These are phyloP conservation scores for Pythium plurisporium DNA, from an alignment of 352 stramenopile genomes.

Conservation along the genomic window DNA sequence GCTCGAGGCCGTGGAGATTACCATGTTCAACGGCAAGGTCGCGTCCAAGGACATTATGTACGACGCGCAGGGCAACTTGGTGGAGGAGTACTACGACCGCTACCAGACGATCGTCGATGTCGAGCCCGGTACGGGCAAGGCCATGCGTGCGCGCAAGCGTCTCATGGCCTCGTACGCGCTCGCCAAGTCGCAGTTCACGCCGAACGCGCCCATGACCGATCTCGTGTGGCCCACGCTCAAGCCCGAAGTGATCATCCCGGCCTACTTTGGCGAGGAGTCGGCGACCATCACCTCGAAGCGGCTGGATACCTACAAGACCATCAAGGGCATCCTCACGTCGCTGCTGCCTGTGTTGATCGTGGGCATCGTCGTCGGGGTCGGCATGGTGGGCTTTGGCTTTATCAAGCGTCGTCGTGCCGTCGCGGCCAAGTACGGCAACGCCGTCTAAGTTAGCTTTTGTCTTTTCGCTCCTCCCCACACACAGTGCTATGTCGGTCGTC, in stretches of 20 bases:
- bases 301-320: constrained; percentile 42
- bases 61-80: constrained; percentile 38
- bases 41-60: constrained; percentile 44
- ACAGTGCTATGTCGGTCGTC: too few relatives aligned
- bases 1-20: constrained; percentile 46
- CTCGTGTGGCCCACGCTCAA: constrained; percentile 47
- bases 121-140: constrained; percentile 61
- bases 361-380: constrained; percentile 41
- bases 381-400: constrained; percentile 32
- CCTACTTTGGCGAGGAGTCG: constrained; percentile 57
- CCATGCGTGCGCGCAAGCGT: constrained; percentile 62
- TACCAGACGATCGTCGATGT: constrained; percentile 70
- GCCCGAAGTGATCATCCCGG: constrained; percentile 52
- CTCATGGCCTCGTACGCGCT: constrained; percentile 55
- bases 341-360: constrained; percentile 60
- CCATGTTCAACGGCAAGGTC: constrained; percentile 38
- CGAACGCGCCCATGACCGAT: constrained; percentile 50
- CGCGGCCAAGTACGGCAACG: not conserved
- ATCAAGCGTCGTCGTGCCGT: constrained; percentile 35
- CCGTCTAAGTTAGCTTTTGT: too few relatives aligned
- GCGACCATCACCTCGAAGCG: constrained; percentile 38
- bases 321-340: constrained; percentile 40
- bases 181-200: constrained; percentile 31
- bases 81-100: constrained; percentile 32
- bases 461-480: too few relatives aligned